Base-by-base conservation (phyloP, 352 stramenopile genomes). In the Thraustochytrium sp. region DNA sequence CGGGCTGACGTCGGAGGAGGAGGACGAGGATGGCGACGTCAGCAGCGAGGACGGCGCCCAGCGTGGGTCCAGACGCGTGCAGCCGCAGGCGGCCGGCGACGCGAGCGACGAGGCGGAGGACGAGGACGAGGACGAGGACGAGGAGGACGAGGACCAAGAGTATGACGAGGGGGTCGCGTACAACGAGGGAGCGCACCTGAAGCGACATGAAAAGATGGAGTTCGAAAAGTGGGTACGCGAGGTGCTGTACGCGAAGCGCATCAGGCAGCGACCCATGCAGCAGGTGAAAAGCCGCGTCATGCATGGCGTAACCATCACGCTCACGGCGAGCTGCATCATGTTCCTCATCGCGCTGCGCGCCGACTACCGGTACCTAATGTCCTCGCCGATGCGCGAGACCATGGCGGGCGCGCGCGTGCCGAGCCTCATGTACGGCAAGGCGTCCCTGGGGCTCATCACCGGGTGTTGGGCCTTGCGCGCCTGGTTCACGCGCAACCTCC, bases 251-350 rank as follows among this genome's bases (percentile, higher is more conserved):
- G 53, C 44, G 26, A 61, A 72, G 26, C 34, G 51, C 34, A 80
- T 55, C n/a, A 61, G 76, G n/a, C 42, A 80, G 9, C n/a, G 53
- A 13, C 31, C 68, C 18, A 80, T 80, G 68, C 68, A 80, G 68
- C n/a, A 26, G 3, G 68, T 80, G 23, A 80, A 80, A 26, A 80
- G 68, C 31, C 48, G 53, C 48, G 18, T 80, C 51, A 80, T 80
- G 68, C 34, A 64, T 26, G 68, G 48, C 21, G 44, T 63, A 3
- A 55, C 68, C 18, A 4, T 65, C 2, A 48, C 44, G 26, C 31
- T 80, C 9, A 31, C 31, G 9, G n/a, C 40, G 21, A 55, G 34
- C n/a, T 63, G 31, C 31, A 51, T 80, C 21, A 16, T 80, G 5
- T 65, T 80, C 23, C 48, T 80, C 49, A 21, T 80, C 5, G 68